These are phyloP conservation scores for Suillus subaureus DNA, from an alignment of 768 basidiomycete genomes.

Conservation along the genomic window DNA sequence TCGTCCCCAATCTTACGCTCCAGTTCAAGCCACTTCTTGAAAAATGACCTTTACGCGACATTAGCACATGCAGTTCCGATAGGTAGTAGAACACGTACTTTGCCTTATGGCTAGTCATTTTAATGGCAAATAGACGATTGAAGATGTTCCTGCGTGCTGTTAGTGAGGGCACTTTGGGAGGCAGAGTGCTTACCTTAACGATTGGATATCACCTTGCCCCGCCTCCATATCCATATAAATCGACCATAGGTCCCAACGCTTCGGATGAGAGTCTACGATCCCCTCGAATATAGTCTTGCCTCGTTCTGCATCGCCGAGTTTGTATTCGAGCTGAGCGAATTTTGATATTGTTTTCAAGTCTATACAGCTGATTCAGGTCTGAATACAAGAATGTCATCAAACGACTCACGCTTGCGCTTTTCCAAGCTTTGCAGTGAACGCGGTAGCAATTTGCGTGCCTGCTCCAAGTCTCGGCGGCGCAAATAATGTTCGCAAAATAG, in stretches of 20 bases:
- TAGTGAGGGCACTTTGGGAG: slow-evolving; percentile 5
- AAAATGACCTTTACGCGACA: slow-evolving; percentile 66
- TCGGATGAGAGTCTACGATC: slow-evolving; percentile 93
- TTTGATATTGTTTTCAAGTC: slow-evolving; percentile 95
- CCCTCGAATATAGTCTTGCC: slow-evolving; percentile 97
- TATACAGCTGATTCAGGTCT: slow-evolving; percentile 32
- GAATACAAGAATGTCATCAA: not conserved
- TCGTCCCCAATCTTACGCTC: slow-evolving; percentile 89
- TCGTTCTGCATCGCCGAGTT: slow-evolving; percentile 89
- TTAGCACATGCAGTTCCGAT: slow-evolving; percentile 12
- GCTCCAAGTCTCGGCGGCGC: slow-evolving; percentile 69
- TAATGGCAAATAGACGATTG: slow-evolving; percentile 76
- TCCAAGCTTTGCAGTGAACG: slow-evolving; percentile 89
- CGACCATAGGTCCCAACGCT: slow-evolving; percentile 94
- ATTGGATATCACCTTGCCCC: slow-evolving; percentile 75
- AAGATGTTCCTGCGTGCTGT: slow-evolving; percentile 71
- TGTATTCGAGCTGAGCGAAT: slow-evolving; percentile 96
- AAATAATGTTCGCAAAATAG: slow-evolving; percentile 84
- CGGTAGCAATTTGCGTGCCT: slow-evolving; percentile 83
- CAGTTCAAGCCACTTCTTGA: slow-evolving; percentile 96
- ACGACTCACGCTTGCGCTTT: slow-evolving; percentile 84
- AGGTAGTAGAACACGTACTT: slow-evolving; percentile 62
- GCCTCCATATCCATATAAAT: slow-evolving; percentile 98
- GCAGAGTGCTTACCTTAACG: slow-evolving; percentile 56
- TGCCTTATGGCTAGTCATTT: slow-evolving; percentile 94